Evolutionary conservation across 2,329 filamentous ascomycete species (phyloP).

Genomic region (Cladosporium sp.): DNA sequence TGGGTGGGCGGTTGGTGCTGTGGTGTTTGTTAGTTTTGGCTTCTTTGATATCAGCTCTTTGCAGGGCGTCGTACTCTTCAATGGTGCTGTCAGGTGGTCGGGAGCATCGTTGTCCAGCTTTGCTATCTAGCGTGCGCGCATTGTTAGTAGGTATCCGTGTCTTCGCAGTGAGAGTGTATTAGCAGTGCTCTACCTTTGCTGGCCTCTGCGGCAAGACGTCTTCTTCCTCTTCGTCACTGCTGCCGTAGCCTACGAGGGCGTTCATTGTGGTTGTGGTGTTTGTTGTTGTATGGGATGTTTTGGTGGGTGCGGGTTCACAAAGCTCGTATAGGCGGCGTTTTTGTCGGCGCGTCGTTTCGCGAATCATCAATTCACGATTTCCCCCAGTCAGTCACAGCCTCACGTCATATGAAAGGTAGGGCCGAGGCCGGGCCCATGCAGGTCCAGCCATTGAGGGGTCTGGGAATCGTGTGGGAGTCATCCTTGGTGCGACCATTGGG

Average conservation of each 20-base stretch:
- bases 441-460: conserved; percentile 7
- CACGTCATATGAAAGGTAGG: conserved; percentile 3
- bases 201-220: conserved; percentile 25
- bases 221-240: conserved; percentile 44
- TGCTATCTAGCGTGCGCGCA: conserved; percentile 25
- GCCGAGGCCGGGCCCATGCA: not conserved
- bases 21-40: not conserved
- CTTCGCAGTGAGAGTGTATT: conserved; percentile 18
- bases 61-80: not conserved
- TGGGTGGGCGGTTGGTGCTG: conserved; percentile 8
- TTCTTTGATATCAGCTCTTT: not conserved
- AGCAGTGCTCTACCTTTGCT: conserved; percentile 37
- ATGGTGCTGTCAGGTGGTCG: conserved; percentile 8
- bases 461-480: conserved; percentile 7
- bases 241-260: conserved; percentile 41
- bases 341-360: conserved; percentile 3
- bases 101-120: conserved; percentile 17
- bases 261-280: conserved; percentile 20
- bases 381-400: no score
- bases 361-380: no score
- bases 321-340: conserved; percentile 3
- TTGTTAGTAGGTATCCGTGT: conserved; percentile 46
- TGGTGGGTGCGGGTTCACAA: no score
- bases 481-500: conserved; percentile 5
- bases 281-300: not conserved